Percentiles rank a stretch among this genome's conserved stretches.
Evolutionary conservation across 805 yeast genomes (phyloP).

Genomic region (Lachancea lanzarotensis): DNA sequence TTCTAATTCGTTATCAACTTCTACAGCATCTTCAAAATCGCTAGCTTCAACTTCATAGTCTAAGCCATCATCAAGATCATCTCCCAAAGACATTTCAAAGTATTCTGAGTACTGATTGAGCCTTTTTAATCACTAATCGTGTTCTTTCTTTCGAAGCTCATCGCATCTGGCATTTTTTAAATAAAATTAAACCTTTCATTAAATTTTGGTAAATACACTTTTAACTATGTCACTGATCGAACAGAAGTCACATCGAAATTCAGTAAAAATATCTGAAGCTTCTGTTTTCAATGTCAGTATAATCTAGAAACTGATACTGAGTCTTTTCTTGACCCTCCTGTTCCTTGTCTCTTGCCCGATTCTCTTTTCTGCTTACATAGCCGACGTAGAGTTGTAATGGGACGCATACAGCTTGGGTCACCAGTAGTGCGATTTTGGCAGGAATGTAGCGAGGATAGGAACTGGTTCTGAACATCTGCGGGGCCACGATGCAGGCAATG

Average conservation of each 20-base stretch:
- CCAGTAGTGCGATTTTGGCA: slow-evolving; percentile 52
- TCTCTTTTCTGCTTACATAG: slow-evolving; percentile 42
- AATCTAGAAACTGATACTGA: slow-evolving; percentile 46
- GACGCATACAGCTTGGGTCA: slow-evolving; percentile 41
- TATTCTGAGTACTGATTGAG: neutral
- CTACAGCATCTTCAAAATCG: slow-evolving; percentile 32
- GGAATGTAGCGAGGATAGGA: slow-evolving; percentile 49
- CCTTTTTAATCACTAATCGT: neutral
- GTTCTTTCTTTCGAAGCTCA: slow-evolving; percentile 4
- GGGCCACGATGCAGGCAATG: slow-evolving; percentile 54
- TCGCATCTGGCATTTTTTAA: slow-evolving; percentile 2
- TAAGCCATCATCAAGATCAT: slow-evolving; percentile 76
- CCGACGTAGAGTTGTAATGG: slow-evolving; percentile 41
- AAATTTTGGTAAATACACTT: neutral
- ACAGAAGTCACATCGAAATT: neutral
- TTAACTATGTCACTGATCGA: neutral
- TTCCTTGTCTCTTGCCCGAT: slow-evolving; percentile 41
- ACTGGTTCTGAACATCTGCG: slow-evolving; percentile 49
- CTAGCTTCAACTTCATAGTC: slow-evolving; percentile 46
- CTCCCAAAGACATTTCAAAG: slow-evolving; percentile 35
- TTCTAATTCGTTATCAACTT: neutral
- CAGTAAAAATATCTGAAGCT: slow-evolving; percentile 50
- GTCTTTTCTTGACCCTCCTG: slow-evolving; percentile 29
- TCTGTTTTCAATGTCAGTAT: slow-evolving; percentile 53
- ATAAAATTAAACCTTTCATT: neutral